Percentiles rank a stretch among this genome's conserved stretches.
Evolutionary conservation across 2,329 filamentous ascomycete genomes (phyloP).

Genomic region (Lasiodiplodia theobromae): DNA sequence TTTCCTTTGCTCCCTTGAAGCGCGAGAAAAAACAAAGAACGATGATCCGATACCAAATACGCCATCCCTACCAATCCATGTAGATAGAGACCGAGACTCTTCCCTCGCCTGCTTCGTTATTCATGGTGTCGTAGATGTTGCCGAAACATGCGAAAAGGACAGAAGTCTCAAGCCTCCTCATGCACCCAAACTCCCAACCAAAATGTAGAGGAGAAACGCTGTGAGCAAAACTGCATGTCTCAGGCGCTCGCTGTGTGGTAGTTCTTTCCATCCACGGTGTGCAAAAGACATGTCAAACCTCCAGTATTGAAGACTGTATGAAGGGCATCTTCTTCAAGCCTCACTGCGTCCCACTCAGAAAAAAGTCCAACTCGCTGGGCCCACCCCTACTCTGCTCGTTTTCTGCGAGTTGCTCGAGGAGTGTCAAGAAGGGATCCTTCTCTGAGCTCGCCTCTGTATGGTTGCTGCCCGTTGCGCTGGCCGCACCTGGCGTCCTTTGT

Average conservation of each 20-base stretch:
- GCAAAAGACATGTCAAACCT: not conserved
- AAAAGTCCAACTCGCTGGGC: slow-evolving; percentile 80
- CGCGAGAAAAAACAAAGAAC: slow-evolving; percentile 4
- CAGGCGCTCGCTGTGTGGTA: too few species aligned
- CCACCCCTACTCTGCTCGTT: slow-evolving; percentile 75
- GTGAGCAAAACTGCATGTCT: not conserved
- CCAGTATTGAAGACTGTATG: not conserved
- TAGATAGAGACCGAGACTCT: not conserved
- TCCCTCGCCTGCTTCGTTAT: slow-evolving; percentile 14
- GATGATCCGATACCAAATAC: slow-evolving; percentile 9
- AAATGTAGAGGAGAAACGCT: not conserved
- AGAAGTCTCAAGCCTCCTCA: not conserved
- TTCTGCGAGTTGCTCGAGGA: slow-evolving; percentile 83
- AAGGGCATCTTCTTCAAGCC: not conserved
- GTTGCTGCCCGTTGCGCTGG: slow-evolving; percentile 50
- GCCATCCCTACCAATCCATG: not conserved
- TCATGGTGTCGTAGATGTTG: not conserved
- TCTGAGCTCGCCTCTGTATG: slow-evolving; percentile 39
- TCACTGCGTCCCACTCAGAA: slow-evolving; percentile 55
- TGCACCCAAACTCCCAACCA: slow-evolving; percentile 5
- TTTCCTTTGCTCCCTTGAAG: slow-evolving; percentile 22
- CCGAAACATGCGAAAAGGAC: slow-evolving; percentile 10
- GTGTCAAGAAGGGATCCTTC: slow-evolving; percentile 75
- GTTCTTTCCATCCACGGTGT: too few species aligned
- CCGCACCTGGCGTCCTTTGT: slow-evolving; percentile 53